Evolutionary conservation across 163 green algal species (phyloP).

Genomic region (Chlorella variabilis): DNA sequence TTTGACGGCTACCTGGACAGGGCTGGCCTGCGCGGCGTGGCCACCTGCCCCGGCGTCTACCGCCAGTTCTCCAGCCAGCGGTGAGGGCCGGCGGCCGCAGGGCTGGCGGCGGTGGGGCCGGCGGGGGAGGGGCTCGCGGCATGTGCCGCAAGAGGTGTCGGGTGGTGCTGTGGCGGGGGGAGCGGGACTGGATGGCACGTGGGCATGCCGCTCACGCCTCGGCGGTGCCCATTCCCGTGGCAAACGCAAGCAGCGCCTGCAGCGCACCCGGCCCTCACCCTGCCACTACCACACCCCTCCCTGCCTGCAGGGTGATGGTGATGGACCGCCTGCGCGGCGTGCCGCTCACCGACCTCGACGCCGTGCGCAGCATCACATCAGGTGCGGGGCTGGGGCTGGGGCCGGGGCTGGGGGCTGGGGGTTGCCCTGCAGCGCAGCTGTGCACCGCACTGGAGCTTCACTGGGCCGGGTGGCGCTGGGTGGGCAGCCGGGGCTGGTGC

Average conservation of each 20-base stretch:
- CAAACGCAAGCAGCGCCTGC: too few species aligned
- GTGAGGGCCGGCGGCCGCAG: slow-evolving; percentile 42
- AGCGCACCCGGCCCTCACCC: too few species aligned
- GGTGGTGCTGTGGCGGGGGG: too few species aligned
- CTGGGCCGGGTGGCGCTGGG: too few species aligned
- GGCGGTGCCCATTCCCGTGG: too few species aligned
- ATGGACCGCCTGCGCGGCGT: slow-evolving; percentile 93
- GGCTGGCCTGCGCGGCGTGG: slow-evolving; percentile 63
- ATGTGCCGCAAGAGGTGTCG: too few species aligned
- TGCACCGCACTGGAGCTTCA: too few species aligned
- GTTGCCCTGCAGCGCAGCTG: too few species aligned
- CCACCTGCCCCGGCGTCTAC: slow-evolving; percentile 90
- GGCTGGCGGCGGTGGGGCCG: not conserved
- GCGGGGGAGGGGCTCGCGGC: not conserved
- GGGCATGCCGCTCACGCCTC: too few species aligned
- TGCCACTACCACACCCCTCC: not conserved
- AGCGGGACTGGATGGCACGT: too few species aligned
- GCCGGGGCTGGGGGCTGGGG: too few species aligned
- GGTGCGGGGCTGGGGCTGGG: not conserved
- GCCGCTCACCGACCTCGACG: slow-evolving; percentile 87
- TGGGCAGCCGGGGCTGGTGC: too few species aligned
- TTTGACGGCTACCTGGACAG: slow-evolving; percentile 86
- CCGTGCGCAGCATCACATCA: slow-evolving; percentile 73
- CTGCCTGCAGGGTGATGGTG: slow-evolving; percentile 77
- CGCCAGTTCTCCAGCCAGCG: slow-evolving; percentile 76